Evolutionary conservation across 306 rosid species (phyloP).

Genomic region (Medicago ruthenica): DNA sequence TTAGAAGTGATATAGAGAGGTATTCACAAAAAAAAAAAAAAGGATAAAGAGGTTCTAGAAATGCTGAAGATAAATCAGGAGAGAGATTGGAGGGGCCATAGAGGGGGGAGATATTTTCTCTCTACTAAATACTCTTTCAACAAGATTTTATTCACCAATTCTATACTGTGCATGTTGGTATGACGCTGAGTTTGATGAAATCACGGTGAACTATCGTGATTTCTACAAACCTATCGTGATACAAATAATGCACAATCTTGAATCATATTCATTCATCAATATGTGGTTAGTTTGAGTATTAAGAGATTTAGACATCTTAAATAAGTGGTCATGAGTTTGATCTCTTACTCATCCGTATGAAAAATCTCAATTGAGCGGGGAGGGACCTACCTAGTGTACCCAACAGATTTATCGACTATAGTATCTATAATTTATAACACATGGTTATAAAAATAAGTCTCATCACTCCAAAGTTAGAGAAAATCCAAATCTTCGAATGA

Average conservation of each 20-base stretch:
- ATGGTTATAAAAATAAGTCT: neutral
- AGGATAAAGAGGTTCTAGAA: neutral
- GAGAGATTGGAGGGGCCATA: neutral
- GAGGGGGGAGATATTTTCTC: neutral
- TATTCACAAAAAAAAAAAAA: no score
- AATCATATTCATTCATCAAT: neutral
- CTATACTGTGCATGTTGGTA: neutral
- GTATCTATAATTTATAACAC: neutral
- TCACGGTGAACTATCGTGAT: no score
- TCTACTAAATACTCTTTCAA: neutral
- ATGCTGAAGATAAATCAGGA: neutral
- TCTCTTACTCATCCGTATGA: no score
- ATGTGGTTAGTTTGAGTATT: neutral
- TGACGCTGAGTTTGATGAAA: no score
- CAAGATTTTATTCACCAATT: neutral
- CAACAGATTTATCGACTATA: no score
- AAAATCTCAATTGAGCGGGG: neutral
- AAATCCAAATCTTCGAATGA: neutral
- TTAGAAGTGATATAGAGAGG: neutral
- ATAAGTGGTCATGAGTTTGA: neutral
- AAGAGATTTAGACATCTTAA: no score
- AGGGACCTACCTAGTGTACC: no score
- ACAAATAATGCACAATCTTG: no score
- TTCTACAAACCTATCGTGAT: no score
- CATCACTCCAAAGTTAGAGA: neutral